Evolutionary conservation across 805 yeast species (phyloP), one percentile per base, ranked within the genome.

Genomic region (Phaffomyces opuntiae): DNA sequence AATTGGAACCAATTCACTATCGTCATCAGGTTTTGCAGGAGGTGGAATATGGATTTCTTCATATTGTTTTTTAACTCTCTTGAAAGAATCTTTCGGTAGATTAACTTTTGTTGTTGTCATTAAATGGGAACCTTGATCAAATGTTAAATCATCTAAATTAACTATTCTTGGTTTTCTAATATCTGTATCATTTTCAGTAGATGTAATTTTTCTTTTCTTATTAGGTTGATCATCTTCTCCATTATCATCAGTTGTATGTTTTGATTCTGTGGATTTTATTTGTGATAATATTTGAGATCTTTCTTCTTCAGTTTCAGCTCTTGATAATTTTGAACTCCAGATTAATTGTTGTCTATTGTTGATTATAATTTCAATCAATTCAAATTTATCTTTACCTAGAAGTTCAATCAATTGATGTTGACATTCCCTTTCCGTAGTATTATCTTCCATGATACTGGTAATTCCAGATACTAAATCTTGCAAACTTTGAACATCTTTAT

Each of bases 31-130:
- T 25, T 74, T 70, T 14, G 66, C 61, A 0, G 96, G 96, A 0
- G 96, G 82, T 0, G 99, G 99, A n/a, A 93, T 78, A 50, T 82
- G 89, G 34, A 90, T 86, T 54, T 88, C 95, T 58, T 91, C 98
- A 65, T 91, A 91, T 6, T 76, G 66, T 48, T 77, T 80, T 51
- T 81, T 81, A 12, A 78, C 77, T 48, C 85, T 77, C 56, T 86
- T 88, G 60, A 78, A 85, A 0, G 98, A 85, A 4, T 95, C 96
- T 47, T 75, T 75, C 0, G 99, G 98, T 4, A 93, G 74, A 44
- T 74, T 73, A 21, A 93, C 78, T 49, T 80, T 83, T 1, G 83
- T 66, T 0, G 76, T 72, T 1, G 89, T 75, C 77, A 83, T 73
- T 11, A 84, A 66, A 53, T 78, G 85, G 0, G 84, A 69, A 0